Evolutionary conservation across 257 asterid genomes (phyloP).

Genomic region (Cynanchum wilfordii): DNA sequence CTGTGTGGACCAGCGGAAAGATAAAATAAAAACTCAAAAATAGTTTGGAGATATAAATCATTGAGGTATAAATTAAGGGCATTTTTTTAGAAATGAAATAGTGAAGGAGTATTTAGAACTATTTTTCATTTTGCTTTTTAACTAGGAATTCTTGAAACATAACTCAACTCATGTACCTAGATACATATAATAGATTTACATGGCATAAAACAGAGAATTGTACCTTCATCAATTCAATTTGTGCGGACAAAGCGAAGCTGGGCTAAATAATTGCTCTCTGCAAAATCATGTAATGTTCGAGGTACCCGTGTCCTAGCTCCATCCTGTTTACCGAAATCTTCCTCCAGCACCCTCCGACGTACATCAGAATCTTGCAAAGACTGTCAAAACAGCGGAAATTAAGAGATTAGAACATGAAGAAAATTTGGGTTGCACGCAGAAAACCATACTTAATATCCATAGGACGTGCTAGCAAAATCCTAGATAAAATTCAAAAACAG

Average conservation of each 20-base stretch:
- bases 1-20: too few relatives aligned
- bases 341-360: conserved; percentile 53
- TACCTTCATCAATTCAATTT: conserved; percentile 12
- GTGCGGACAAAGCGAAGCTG: conserved; percentile 74
- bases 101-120: too few relatives aligned
- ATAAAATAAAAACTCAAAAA: too few relatives aligned
- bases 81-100: too few relatives aligned
- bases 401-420: background rate
- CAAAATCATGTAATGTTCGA: conserved; percentile 87
- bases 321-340: conserved; percentile 47
- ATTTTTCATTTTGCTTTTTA: too few relatives aligned
- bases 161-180: background rate
- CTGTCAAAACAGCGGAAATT: background rate
- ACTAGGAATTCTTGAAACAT: background rate
- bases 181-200: background rate
- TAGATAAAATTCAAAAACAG: background rate
- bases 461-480: background rate
- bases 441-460: background rate
- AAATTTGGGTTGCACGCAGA: background rate
- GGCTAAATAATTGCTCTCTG: conserved; percentile 83
- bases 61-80: too few relatives aligned
- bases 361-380: conserved; percentile 63
- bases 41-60: too few relatives aligned
- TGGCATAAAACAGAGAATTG: background rate
- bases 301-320: conserved; percentile 48